Base-by-base conservation (phyloP, 352 stramenopile species). In the Blastocystis sp. region DNA sequence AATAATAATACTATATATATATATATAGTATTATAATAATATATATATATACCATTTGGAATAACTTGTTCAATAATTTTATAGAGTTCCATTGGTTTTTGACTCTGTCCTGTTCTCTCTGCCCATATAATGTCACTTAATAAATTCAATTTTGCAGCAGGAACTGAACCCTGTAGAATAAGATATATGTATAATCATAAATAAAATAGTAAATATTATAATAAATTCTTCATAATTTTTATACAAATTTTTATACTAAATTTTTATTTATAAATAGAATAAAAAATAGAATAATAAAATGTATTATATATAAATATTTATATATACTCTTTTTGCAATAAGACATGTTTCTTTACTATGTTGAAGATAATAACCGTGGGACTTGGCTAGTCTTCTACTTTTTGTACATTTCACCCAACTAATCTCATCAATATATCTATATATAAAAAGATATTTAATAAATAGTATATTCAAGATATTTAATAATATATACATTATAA, bases 331-430 rank as follows among this genome's bases (percentile, higher is more conserved):
- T 18, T 57, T 65, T 11, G 65, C 67, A n/a, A 72, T 66, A 7
- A 72, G 46, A 35, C 67, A 72, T 1, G 58, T 71, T 33, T 72
- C 67, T 41, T 72, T 72, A 4, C 58, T 65, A 36, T 72, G 67
- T 35, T 72, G 67, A 2, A 72, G 58, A 34, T 72, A 72, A 34
- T 67, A 72, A 5, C 67, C 67, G 32, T 72, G 67, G 28, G 58
- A 69, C 54, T 71, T 72, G n/a, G 67, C 67, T 44, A 72, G 37
- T 4, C 67, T 57, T 2, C 66, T 43, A 28, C 68, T 72, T 31
- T 65, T 58, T 23, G 66, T 72, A 16, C 46, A 59, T 41, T 72
- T 72, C 40, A 72, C 66, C 67, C 67, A 72, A 2, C 44, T 59
- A 39, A 72, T 72, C 44, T 72, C 67, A 36, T 72, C 67, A 10